phyloP scores from a whole-genome alignment of 768 basidiomycete species.

The Tricholoma sp. region DNA sequence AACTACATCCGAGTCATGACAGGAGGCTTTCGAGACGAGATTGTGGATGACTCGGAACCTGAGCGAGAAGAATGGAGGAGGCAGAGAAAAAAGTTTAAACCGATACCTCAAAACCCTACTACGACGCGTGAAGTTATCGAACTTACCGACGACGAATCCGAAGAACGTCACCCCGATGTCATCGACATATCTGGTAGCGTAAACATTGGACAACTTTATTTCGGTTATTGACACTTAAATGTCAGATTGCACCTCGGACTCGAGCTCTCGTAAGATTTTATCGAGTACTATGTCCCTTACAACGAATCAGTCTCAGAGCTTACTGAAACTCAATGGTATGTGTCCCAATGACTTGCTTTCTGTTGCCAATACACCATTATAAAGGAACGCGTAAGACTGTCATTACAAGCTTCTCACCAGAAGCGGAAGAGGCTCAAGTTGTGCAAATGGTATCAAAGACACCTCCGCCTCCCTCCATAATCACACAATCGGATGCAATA shows the following conservation, averaged over 20 bases:
- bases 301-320: not conserved
- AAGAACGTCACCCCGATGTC: not conserved
- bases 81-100: conserved; percentile 9
- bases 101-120: not conserved
- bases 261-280: not conserved
- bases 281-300: not conserved
- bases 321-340: not conserved
- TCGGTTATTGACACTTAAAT: not conserved
- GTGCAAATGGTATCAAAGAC: not conserved
- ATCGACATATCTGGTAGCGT: conserved; percentile 4
- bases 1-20: no score
- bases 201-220: not conserved
- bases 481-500: not conserved
- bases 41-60: conserved; percentile 69
- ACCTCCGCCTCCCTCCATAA: not conserved
- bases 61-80: conserved; percentile 44
- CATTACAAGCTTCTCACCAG: not conserved
- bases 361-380: not conserved
- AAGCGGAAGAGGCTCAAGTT: not conserved
- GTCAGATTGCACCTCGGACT: not conserved
- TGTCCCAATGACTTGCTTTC: no score
- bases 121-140: conserved; percentile 14
- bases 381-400: not conserved
- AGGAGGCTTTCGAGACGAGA: conserved; percentile 22
- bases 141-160: conserved; percentile 17